Conservation (phyloP, 768 basidiomycete genomes). For the Butyriboletus loyo region DNA sequence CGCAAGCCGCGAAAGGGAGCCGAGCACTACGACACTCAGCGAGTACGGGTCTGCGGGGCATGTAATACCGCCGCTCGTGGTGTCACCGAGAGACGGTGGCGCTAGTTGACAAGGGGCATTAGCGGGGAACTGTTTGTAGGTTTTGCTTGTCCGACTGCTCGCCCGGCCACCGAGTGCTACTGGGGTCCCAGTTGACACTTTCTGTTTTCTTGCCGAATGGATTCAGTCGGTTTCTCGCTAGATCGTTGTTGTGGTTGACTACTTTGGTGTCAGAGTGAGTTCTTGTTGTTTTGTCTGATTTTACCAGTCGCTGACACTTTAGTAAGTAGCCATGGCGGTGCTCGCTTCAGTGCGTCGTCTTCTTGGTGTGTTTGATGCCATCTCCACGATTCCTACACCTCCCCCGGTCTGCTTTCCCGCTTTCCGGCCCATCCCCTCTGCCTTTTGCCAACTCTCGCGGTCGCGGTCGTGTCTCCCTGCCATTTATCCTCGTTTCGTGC, state of each 20-base stretch:
- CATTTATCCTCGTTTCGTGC: constrained; percentile 4
- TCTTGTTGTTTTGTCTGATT: not conserved
- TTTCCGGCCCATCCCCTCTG: not conserved
- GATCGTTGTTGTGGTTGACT: not conserved
- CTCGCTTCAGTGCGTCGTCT: not conserved
- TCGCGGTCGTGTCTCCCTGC: not conserved
- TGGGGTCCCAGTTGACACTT: not conserved
- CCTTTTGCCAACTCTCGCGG: not conserved
- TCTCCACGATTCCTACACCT: not conserved
- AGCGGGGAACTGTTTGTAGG: constrained; percentile 4
- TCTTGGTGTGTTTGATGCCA: not conserved
- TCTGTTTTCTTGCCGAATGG: constrained; percentile 1
- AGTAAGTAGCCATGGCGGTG: not conserved
- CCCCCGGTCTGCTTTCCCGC: not conserved
- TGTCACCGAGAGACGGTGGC: constrained; percentile 25
- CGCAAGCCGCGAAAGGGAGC: constrained; percentile 33
- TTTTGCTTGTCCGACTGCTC: not conserved
- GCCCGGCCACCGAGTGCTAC: not conserved
- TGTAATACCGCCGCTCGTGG: constrained; percentile 31
- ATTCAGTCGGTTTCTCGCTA: not conserved
- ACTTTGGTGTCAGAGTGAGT: constrained; percentile 4
- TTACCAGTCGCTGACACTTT: not conserved
- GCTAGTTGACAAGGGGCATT: constrained; percentile 9
- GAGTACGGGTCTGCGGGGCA: constrained; percentile 33
- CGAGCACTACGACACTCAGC: constrained; percentile 21